Evolutionary conservation across 208 protist species (phyloP).

Genomic region (Novymonas esmeraldas): DNA sequence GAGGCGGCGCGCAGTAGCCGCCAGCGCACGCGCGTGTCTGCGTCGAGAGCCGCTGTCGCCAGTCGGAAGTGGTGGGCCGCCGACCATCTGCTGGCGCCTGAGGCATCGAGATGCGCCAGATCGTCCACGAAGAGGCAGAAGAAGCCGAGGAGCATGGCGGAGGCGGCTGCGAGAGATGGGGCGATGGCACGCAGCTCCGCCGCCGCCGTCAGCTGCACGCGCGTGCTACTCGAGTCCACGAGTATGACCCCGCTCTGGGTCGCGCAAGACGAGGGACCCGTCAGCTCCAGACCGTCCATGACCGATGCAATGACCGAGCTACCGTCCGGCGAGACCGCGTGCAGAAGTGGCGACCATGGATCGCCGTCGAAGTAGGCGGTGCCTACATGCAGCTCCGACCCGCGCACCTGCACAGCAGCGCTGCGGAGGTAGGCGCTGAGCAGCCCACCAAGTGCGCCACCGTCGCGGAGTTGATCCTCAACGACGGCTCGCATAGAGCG

Average conservation of each 20-base stretch:
- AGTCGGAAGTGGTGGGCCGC: slow-evolving; percentile 14
- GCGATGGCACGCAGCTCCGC: slow-evolving; percentile 17
- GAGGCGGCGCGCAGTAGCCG: slow-evolving; percentile 18
- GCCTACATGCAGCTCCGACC: slow-evolving; percentile 13
- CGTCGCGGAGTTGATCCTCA: slow-evolving; percentile 26
- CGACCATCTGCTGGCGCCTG: slow-evolving; percentile 4
- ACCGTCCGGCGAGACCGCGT: background rate
- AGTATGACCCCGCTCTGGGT: slow-evolving; percentile 4
- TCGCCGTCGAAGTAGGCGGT: background rate
- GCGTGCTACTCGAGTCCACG: slow-evolving; percentile 9
- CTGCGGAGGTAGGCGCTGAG: slow-evolving; percentile 37
- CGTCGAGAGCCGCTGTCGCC: background rate
- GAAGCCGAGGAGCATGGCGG: slow-evolving; percentile 29
- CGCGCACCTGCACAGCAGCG: slow-evolving; percentile 21
- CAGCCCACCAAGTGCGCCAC: slow-evolving; percentile 30
- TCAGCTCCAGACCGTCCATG: slow-evolving; percentile 28
- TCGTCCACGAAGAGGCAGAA: slow-evolving; percentile 29
- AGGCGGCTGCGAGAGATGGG: slow-evolving; percentile 27
- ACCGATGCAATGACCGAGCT: slow-evolving; percentile 20
- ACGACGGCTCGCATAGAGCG: slow-evolving; percentile 22
- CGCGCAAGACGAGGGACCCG: background rate
- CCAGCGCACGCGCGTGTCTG: slow-evolving; percentile 10
- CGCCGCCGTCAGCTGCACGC: slow-evolving; percentile 1
- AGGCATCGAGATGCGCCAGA: slow-evolving; percentile 5
- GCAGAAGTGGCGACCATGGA: slow-evolving; percentile 5